Percentiles rank a stretch among this genome's conserved stretches.
phyloP scores from a whole-genome alignment of 2,329 filamentous ascomycete genomes.

The Scedosporium dehoogii region DNA sequence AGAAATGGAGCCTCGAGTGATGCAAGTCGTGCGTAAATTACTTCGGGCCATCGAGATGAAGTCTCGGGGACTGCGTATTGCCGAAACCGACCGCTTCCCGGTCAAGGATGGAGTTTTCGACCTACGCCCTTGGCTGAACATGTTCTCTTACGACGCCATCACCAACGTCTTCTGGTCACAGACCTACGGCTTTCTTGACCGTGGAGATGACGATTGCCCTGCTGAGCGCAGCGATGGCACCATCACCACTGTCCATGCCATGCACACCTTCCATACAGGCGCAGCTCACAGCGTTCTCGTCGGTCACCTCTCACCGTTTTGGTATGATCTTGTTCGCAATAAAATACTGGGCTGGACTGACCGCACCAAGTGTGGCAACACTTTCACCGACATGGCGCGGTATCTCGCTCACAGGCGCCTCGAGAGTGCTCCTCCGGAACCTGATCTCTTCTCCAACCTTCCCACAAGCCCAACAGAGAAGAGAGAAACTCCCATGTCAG shows the following conservation, averaged over 20 bases:
- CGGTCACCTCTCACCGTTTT: not conserved
- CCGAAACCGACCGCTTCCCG: not conserved
- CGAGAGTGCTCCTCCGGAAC: not conserved
- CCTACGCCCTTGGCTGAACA: constrained; percentile 8
- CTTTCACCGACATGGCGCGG: constrained; percentile 3
- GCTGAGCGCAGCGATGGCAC: not conserved
- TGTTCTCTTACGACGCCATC: constrained; percentile 9
- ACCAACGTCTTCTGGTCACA: constrained; percentile 6
- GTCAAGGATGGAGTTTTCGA: constrained; percentile 2
- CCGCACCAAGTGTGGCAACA: not conserved
- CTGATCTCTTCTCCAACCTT: constrained; percentile 7
- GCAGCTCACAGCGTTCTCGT: not conserved
- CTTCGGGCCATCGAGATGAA: not conserved
- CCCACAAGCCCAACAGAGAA: not conserved
- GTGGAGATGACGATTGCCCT: constrained; percentile 2
- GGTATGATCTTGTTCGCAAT: not conserved
- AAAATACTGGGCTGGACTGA: not conserved
- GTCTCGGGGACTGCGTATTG: not conserved
- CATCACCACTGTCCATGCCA: constrained; percentile 1
- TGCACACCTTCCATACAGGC: constrained; percentile 5
- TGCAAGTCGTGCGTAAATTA: constrained; percentile 1
- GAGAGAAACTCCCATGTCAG: not conserved
- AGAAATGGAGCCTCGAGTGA: constrained; percentile 5
- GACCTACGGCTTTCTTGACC: constrained; percentile 5
- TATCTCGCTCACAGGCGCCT: constrained; percentile 1